A percentile compares a stretch with the other conserved stretches of the same genome.
These are phyloP conservation scores for Acacia concinna DNA, from an alignment of 331 rosid species.

Conservation along the genomic window DNA sequence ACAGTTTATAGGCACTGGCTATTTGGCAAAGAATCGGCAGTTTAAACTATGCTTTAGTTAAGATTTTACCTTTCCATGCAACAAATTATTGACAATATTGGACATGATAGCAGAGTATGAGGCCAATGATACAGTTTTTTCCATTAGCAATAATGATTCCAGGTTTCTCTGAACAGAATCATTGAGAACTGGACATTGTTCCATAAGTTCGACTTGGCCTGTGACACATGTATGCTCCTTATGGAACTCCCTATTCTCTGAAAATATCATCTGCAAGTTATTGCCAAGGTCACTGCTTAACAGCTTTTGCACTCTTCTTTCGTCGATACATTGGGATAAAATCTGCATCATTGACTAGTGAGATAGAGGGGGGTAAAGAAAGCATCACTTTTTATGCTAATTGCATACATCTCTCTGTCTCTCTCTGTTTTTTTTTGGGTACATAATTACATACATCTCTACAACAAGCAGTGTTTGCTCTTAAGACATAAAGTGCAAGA, in stretches of 20 bases:
- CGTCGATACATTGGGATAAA: constrained; percentile 60
- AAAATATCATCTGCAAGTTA: constrained; percentile 46
- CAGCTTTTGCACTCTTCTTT: constrained; percentile 49
- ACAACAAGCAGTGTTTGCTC: constrained; percentile 23
- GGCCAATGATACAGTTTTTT: constrained; percentile 29
- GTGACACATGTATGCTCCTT: constrained; percentile 39
- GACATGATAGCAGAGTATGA: constrained; percentile 33
- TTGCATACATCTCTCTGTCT: constrained; percentile 27
- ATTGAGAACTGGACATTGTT: constrained; percentile 62
- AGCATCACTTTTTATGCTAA: constrained; percentile 15
- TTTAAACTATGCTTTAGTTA: constrained; percentile 19
- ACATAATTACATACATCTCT: constrained; percentile 28
- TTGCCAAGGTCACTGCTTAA: constrained; percentile 48
- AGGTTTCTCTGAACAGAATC: constrained; percentile 39
- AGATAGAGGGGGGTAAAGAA: constrained; percentile 26
- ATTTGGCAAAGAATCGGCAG: constrained; percentile 11
- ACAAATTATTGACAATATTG: constrained; percentile 40
- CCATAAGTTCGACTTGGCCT: constrained; percentile 45
- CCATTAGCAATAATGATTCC: constrained; percentile 40
- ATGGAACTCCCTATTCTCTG: constrained; percentile 45
- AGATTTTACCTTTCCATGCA: constrained; percentile 50
- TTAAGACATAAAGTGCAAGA: not conserved
- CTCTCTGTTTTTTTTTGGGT: no score
- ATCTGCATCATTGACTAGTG: constrained; percentile 55
- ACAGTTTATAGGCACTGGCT: constrained; percentile 1